These are phyloP conservation scores for Botryotinia convoluta DNA, from an alignment of 2,329 filamentous ascomycete species.

Conservation along the genomic window DNA sequence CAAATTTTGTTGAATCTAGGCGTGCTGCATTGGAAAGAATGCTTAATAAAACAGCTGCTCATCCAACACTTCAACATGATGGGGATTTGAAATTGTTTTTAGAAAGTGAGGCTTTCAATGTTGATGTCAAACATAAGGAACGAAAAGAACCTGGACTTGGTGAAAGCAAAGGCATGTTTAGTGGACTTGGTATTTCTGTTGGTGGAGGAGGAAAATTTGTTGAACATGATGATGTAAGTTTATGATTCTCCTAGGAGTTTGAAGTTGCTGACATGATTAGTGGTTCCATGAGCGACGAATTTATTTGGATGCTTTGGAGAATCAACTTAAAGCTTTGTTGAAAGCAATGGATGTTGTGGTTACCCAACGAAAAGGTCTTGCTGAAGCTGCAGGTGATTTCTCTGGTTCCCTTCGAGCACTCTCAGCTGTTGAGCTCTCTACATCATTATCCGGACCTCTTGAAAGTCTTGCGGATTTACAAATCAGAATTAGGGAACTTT, in stretches of 20 bases:
- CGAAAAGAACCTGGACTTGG: slow-evolving; percentile 79
- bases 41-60: slow-evolving; percentile 91
- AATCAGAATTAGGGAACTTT: slow-evolving; percentile 88
- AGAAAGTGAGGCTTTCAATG: slow-evolving; percentile 92
- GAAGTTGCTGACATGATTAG: slow-evolving; percentile 44
- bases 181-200: slow-evolving; percentile 75
- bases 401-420: slow-evolving; percentile 89
- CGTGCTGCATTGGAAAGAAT: slow-evolving; percentile 92
- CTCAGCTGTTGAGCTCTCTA: slow-evolving; percentile 88
- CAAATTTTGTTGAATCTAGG: slow-evolving; percentile 91
- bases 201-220: slow-evolving; percentile 85
- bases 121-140: slow-evolving; percentile 97
- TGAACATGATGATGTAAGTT: slow-evolving; percentile 87
- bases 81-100: slow-evolving; percentile 93
- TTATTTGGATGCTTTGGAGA: slow-evolving; percentile 91
- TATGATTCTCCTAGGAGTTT: background rate
- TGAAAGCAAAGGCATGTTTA: slow-evolving; percentile 92
- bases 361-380: slow-evolving; percentile 84
- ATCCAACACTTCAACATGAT: slow-evolving; percentile 89
- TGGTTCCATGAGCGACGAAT: slow-evolving; percentile 98
- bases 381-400: slow-evolving; percentile 91
- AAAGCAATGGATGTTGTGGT: slow-evolving; percentile 96
- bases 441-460: slow-evolving; percentile 80
- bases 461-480: slow-evolving; percentile 92
- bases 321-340: slow-evolving; percentile 81